Evolutionary conservation across 1,284 basidiomycete species (phyloP).

Genomic region (Apiotrichum sp.): DNA sequence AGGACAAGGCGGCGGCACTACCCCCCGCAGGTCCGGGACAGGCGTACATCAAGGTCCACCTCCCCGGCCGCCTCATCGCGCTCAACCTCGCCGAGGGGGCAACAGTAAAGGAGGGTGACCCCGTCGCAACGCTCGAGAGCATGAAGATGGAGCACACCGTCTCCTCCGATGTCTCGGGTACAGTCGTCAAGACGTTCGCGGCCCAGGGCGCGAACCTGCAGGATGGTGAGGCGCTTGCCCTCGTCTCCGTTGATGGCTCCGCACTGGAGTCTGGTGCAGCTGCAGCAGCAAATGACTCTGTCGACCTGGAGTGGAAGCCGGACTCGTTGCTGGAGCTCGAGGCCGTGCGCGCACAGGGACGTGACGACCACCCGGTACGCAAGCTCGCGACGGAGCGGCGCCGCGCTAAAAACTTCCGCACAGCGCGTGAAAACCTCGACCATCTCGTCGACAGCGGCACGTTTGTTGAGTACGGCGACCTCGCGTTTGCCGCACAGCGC

Average conservation of each 20-base stretch:
- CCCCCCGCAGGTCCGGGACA: constrained; percentile 13
- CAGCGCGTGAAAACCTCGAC: constrained; percentile 15
- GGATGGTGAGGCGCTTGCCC: constrained; percentile 14
- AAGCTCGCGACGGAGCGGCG: constrained; percentile 13
- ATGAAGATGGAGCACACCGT: constrained; percentile 23
- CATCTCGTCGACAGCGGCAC: constrained; percentile 17
- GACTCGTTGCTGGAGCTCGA: constrained; percentile 14
- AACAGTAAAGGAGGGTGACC: constrained; percentile 8
- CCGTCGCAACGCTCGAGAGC: constrained; percentile 14
- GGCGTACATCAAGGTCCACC: constrained; percentile 13
- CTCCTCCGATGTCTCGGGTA: constrained; percentile 5
- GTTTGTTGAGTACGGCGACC: constrained; percentile 18
- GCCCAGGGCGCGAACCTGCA: constrained; percentile 12
- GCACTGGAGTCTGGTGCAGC: neutral
- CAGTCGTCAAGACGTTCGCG: constrained; percentile 6
- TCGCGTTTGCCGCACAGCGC: constrained; percentile 13
- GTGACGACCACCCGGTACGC: constrained; percentile 10
- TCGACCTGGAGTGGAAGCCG: constrained; percentile 15
- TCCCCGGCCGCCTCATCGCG: constrained; percentile 15
- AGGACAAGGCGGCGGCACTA: neutral
- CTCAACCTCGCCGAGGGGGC: constrained; percentile 8
- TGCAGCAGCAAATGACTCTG: neutral
- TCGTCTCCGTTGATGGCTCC: constrained; percentile 1
- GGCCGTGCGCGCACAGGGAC: constrained; percentile 8
- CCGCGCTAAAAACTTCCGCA: constrained; percentile 10